phyloP scores from a whole-genome alignment of 768 basidiomycete species.

The Naganishia antarctica region DNA sequence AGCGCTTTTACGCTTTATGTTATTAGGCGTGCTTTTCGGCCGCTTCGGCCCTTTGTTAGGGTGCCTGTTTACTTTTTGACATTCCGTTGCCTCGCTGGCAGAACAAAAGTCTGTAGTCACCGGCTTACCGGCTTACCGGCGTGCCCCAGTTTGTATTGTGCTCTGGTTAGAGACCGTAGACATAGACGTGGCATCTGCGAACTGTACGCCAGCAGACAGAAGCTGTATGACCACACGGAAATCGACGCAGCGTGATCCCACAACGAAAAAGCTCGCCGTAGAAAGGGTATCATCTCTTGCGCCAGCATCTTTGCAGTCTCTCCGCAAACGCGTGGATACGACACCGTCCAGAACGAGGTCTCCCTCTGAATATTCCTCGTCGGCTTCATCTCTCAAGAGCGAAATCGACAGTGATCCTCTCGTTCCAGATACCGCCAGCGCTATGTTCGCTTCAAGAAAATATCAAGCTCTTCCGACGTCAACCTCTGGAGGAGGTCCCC shows the following conservation, averaged over 20 bases:
- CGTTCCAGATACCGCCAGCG: not conserved
- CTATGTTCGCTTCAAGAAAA: constrained; percentile 44
- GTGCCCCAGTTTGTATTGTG: no score
- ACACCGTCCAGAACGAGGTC: not conserved
- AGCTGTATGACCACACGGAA: constrained; percentile 8
- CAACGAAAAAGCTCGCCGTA: not conserved
- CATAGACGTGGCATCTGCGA: no score
- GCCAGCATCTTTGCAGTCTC: not conserved
- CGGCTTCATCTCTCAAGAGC: not conserved
- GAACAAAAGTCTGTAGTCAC: constrained; percentile 11
- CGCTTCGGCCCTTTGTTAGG: not conserved
- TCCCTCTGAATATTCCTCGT: not conserved
- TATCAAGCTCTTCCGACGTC: constrained; percentile 43
- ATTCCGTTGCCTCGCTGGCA: constrained; percentile 10
- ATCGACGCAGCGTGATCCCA: not conserved
- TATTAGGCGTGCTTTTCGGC: no score
- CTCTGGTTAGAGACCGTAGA: no score
- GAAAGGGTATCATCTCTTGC: not conserved
- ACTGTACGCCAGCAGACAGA: not conserved
- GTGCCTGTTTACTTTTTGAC: not conserved
- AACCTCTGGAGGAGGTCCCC: constrained; percentile 27
- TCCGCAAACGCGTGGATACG: constrained; percentile 12
- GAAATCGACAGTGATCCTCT: not conserved
- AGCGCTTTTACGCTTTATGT: no score
- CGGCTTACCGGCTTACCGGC: no score